phyloP scores from a whole-genome alignment of 2,329 filamentous ascomycete genomes.

The Fusarium concolor region DNA sequence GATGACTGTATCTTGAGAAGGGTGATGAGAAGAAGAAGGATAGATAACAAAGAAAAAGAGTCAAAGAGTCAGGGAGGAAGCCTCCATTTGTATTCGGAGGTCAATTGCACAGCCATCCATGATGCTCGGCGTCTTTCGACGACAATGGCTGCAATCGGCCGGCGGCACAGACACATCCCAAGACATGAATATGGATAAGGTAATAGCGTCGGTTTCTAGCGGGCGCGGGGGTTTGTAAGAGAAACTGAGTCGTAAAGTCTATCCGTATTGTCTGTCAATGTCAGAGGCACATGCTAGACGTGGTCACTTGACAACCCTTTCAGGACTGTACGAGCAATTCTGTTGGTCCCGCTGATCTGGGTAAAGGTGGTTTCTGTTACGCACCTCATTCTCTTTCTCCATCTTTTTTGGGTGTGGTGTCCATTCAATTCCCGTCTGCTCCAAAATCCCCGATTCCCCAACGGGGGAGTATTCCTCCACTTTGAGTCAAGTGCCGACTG shows the following conservation, averaged over 20 bases:
- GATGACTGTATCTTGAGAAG: neutral
- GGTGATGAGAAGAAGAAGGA: neutral
- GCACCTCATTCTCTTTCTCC: slow-evolving; percentile 18
- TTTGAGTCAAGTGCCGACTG: slow-evolving; percentile 34
- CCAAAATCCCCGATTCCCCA: slow-evolving; percentile 37
- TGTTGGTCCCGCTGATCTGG: slow-evolving; percentile 37
- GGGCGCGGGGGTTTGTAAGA: slow-evolving; percentile 33
- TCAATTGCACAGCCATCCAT: slow-evolving; percentile 29
- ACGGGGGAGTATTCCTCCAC: slow-evolving; percentile 26
- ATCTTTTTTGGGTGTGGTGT: neutral
- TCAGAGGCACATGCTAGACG: neutral
- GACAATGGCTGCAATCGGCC: slow-evolving; percentile 45
- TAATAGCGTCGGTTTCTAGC: slow-evolving; percentile 40
- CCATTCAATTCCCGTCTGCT: slow-evolving; percentile 9
- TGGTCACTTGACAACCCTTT: slow-evolving; percentile 39
- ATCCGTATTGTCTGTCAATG: neutral
- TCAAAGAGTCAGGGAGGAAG: slow-evolving; percentile 9
- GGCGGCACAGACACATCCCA: slow-evolving; percentile 31
- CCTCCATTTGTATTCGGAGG: slow-evolving; percentile 40
- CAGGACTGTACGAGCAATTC: slow-evolving; percentile 17
- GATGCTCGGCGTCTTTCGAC: slow-evolving; percentile 21
- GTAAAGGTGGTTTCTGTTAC: slow-evolving; percentile 35
- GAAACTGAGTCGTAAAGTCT: neutral
- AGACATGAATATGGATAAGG: slow-evolving; percentile 39
- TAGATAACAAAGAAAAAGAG: neutral